A percentile compares a stretch with the other conserved stretches of the same genome.
Conservation (phyloP, 495 filamentous ascomycete genomes). For the Aspergillus ostianus region DNA sequence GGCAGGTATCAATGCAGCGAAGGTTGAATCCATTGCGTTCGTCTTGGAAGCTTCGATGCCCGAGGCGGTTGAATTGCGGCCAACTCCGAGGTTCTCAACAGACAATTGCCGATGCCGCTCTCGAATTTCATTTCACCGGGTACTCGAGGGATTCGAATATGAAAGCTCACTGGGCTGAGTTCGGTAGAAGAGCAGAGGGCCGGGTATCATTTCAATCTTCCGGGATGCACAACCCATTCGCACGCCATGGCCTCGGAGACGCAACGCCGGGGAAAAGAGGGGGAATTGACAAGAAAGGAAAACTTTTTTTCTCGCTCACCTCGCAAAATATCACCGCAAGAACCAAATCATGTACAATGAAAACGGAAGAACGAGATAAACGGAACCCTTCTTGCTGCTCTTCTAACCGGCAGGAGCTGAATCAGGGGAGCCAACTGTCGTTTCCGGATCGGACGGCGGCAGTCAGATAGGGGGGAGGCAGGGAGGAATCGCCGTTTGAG, state of each 20-base stretch:
- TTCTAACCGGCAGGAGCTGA: slow-evolving; percentile 49
- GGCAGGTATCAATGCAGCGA: slow-evolving; percentile 1
- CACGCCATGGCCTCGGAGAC: slow-evolving; percentile 17
- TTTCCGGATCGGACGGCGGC: slow-evolving; percentile 38
- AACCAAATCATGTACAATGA: slow-evolving; percentile 31
- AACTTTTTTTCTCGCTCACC: slow-evolving; percentile 24
- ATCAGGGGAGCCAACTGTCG: slow-evolving; percentile 41
- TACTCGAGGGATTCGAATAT: slow-evolving; percentile 4
- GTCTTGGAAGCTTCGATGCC: not conserved
- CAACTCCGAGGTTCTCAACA: slow-evolving; percentile 1
- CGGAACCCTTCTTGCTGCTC: slow-evolving; percentile 40
- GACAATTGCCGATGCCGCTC: not conserved
- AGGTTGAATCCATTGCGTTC: not conserved
- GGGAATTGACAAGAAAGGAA: slow-evolving; percentile 14
- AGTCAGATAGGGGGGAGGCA: slow-evolving; percentile 28
- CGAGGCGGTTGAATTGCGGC: slow-evolving; percentile 1
- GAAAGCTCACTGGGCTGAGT: slow-evolving; percentile 5
- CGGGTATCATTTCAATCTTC: slow-evolving; percentile 3
- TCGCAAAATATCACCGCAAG: slow-evolving; percentile 34
- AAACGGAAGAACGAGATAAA: slow-evolving; percentile 18
- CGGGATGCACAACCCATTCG: slow-evolving; percentile 3
- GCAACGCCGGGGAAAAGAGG: slow-evolving; percentile 8
- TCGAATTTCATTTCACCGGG: not conserved
- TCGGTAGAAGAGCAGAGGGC: slow-evolving; percentile 1
- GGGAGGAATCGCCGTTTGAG: slow-evolving; percentile 44